Base-by-base conservation (phyloP, 345 rosid genomes). In the Stellera chamaejasme region DNA sequence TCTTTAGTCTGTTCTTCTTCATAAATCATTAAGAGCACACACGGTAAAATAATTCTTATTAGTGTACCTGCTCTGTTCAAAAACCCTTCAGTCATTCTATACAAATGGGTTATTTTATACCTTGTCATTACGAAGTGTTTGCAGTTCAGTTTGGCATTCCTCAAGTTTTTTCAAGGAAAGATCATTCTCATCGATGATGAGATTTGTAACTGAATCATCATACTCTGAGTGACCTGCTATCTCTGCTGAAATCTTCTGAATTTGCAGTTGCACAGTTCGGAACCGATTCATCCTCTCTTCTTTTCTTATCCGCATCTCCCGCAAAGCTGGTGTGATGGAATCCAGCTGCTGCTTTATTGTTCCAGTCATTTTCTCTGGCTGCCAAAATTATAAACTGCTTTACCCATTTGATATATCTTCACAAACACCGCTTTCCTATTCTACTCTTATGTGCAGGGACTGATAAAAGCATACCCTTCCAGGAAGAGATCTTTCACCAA, bases 281-380 rank as follows among this genome's bases (percentile, higher is more conserved):
- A 89, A 75, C 65, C 84, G 82, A 70, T 82, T 87, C 66, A 85
- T 77, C 65, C 92, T 82, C 72, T 83, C 96, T 50, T 93, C 92
- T 79, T 84, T 93, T 75, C 85, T 80, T 54, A 83, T 54, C 48
- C 88, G 66, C 99, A 89, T 93, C 70, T 93, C 97, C 61, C 75
- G 74, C 67, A 89, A 63, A 58, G 95, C 92, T 65, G 97, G 99
- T 9, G 94, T 81, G 48, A 89, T 90, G 48, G 95, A 85, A 74
- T 87, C 92, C 13, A 93, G 82, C 72, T 93, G 99, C 68, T 81
- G 82, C 69, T 79, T 93, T 44, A 93, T 66, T 13, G 92, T 87
- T 63, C 97, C 97, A 23, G 81, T 73, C 79, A 71, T 87, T 70
- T 89, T 93, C 61, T 90, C 96, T 13, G 96, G 97, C 99, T 89